phyloP scores from a whole-genome alignment of 352 stramenopile genomes.

The Plasmopara halstedii region DNA sequence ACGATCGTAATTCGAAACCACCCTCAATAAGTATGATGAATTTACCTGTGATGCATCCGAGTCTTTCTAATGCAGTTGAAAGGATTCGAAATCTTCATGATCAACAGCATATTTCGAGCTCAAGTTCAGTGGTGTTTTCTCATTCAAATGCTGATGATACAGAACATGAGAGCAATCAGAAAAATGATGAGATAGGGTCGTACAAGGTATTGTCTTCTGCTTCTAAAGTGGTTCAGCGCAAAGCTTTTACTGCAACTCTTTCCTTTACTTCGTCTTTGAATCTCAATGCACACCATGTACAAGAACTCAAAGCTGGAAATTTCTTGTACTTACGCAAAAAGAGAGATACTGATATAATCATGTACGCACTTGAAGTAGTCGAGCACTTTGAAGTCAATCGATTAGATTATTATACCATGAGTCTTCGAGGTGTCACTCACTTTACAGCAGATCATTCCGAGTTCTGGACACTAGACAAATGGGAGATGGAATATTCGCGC shows the following conservation, averaged over 20 bases:
- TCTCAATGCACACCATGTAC: constrained; percentile 62
- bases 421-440: constrained; percentile 86
- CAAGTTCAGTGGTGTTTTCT: constrained; percentile 3
- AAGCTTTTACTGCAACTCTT: constrained; percentile 13
- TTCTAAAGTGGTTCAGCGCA: too few species aligned
- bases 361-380: constrained; percentile 80
- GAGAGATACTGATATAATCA: constrained; percentile 53
- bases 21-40: too few species aligned
- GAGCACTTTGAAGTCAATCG: constrained; percentile 81
- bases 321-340: constrained; percentile 78
- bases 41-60: constrained; percentile 55
- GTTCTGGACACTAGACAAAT: constrained; percentile 90
- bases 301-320: constrained; percentile 70
- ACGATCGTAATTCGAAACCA: constrained; percentile 1
- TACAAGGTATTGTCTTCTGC: too few species aligned
- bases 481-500: constrained; percentile 88
- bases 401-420: constrained; percentile 90
- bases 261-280: constrained; percentile 78
- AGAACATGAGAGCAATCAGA: constrained; percentile 19
- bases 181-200: too few species aligned
- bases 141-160: too few species aligned
- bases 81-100: constrained; percentile 43
- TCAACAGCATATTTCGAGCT: constrained; percentile 11
- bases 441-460: constrained; percentile 84
- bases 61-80: constrained; percentile 49